phyloP scores from a whole-genome alignment of 352 stramenopile species.

The Phytophthora vignae region DNA sequence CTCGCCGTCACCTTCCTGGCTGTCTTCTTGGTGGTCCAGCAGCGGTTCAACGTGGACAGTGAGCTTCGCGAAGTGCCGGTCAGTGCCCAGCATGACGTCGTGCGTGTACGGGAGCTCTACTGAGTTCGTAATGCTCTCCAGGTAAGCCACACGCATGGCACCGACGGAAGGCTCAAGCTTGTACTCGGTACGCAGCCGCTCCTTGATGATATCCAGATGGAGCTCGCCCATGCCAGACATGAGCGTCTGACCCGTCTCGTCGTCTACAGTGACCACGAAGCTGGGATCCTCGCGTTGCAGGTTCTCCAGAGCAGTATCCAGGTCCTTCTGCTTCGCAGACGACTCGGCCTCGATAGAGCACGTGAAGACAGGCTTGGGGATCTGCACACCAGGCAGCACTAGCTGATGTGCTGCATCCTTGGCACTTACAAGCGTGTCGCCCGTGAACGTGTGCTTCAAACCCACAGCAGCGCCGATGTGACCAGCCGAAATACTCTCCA shows the following conservation, averaged over 20 bases:
- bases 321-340: constrained; percentile 82
- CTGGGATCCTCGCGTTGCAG: constrained; percentile 96
- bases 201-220: constrained; percentile 94
- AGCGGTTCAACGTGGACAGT: constrained; percentile 58
- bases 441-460: constrained; percentile 92
- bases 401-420: constrained; percentile 58
- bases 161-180: constrained; percentile 87
- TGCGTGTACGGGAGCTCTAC: constrained; percentile 57
- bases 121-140: constrained; percentile 80
- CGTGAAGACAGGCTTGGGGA: constrained; percentile 91
- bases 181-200: constrained; percentile 92
- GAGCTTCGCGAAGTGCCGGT: constrained; percentile 80
- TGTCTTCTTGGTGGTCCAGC: constrained; percentile 44
- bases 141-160: constrained; percentile 91
- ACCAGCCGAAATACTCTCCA: constrained; percentile 85
- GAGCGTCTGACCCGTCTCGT: constrained; percentile 98
- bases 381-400: constrained; percentile 68
- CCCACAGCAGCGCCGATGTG: constrained; percentile 94
- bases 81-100: constrained; percentile 73
- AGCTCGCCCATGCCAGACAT: constrained; percentile 97
- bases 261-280: constrained; percentile 95
- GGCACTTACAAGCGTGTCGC: constrained; percentile 93
- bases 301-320: constrained; percentile 84
- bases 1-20: constrained; percentile 16
- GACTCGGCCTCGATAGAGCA: constrained; percentile 92